phyloP scores from a whole-genome alignment of 805 yeast genomes.

The Myxozyma kluyveri region DNA sequence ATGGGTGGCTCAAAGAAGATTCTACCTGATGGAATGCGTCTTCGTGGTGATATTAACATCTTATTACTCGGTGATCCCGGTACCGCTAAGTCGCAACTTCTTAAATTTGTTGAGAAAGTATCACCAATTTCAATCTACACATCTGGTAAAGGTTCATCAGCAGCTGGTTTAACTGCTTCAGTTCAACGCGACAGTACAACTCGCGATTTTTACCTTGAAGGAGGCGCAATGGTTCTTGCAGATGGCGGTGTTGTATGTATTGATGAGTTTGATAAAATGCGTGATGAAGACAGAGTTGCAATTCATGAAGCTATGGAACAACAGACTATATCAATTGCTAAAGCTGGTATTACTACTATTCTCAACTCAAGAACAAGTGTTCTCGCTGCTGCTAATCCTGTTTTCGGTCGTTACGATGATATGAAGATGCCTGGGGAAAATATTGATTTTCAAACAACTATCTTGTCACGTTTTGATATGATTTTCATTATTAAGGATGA shows the following conservation, averaged over 20 bases:
- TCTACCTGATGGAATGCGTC: slow-evolving; percentile 92
- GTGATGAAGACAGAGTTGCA: slow-evolving; percentile 98
- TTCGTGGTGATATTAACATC: slow-evolving; percentile 96
- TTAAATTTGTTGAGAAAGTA: slow-evolving; percentile 92
- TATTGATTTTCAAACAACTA: slow-evolving; percentile 95
- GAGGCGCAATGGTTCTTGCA: slow-evolving; percentile 99
- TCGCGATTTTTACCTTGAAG: slow-evolving; percentile 91
- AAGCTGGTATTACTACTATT: slow-evolving; percentile 97
- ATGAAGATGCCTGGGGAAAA: slow-evolving; percentile 96
- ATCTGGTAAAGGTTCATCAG: slow-evolving; percentile 98
- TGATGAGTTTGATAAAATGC: slow-evolving; percentile 98
- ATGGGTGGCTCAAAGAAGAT: slow-evolving; percentile 93
- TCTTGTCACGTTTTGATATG: slow-evolving; percentile 97
- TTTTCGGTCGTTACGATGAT: slow-evolving; percentile 94
- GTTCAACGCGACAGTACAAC: slow-evolving; percentile 89
- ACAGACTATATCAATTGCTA: slow-evolving; percentile 97
- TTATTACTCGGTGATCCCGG: slow-evolving; percentile 96
- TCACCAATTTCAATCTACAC: slow-evolving; percentile 95
- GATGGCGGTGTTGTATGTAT: slow-evolving; percentile 99
- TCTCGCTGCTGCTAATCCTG: slow-evolving; percentile 96
- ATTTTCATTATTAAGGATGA: slow-evolving; percentile 95
- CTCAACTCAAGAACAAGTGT: slow-evolving; percentile 95
- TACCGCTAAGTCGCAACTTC: slow-evolving; percentile 94
- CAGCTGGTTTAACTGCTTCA: slow-evolving; percentile 98
- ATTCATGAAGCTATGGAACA: slow-evolving; percentile 99